A percentile compares a stretch with the other conserved stretches of the same genome.
phyloP scores from a whole-genome alignment of 2,329 filamentous ascomycete species.

The Xylaria sp. region DNA sequence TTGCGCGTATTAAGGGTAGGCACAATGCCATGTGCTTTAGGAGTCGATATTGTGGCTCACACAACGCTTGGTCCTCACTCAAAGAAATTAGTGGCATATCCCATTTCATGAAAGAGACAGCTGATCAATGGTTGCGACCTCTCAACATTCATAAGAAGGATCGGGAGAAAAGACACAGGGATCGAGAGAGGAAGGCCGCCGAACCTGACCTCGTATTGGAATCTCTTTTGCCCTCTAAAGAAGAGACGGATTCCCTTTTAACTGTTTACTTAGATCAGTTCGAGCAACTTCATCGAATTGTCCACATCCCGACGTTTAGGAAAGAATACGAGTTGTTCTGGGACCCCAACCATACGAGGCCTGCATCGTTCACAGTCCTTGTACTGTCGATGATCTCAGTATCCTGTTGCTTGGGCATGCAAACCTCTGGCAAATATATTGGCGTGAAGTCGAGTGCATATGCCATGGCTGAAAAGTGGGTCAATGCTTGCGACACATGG shows the following conservation, averaged over 20 bases:
- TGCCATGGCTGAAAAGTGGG: constrained; percentile 66
- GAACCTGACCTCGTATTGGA: constrained; percentile 63
- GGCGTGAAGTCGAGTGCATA: constrained; percentile 69
- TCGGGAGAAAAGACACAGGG: constrained; percentile 63
- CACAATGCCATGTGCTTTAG: constrained; percentile 69
- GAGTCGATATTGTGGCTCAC: constrained; percentile 69
- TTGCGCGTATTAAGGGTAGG: constrained; percentile 17
- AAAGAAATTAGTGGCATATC: constrained; percentile 66
- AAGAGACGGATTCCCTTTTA: constrained; percentile 62
- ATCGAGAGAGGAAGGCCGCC: constrained; percentile 62
- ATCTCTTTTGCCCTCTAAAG: constrained; percentile 59
- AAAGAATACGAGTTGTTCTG: constrained; percentile 68
- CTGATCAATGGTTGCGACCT: constrained; percentile 70
- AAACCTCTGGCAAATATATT: constrained; percentile 64
- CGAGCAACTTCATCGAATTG: constrained; percentile 66
- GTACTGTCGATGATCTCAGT: constrained; percentile 70
- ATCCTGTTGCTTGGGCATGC: constrained; percentile 67
- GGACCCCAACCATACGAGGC: constrained; percentile 58
- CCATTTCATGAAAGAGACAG: constrained; percentile 71
- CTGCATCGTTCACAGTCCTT: constrained; percentile 66
- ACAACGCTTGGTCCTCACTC: constrained; percentile 71
- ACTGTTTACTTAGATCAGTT: constrained; percentile 65
- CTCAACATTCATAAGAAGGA: constrained; percentile 68
- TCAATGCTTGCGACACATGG: constrained; percentile 67
- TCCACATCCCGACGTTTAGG: constrained; percentile 69